Evolutionary conservation across 2,329 filamentous ascomycete genomes (phyloP), one percentile per base, ranked within the genome.

Genomic region (Pseudocercospora vitis): DNA sequence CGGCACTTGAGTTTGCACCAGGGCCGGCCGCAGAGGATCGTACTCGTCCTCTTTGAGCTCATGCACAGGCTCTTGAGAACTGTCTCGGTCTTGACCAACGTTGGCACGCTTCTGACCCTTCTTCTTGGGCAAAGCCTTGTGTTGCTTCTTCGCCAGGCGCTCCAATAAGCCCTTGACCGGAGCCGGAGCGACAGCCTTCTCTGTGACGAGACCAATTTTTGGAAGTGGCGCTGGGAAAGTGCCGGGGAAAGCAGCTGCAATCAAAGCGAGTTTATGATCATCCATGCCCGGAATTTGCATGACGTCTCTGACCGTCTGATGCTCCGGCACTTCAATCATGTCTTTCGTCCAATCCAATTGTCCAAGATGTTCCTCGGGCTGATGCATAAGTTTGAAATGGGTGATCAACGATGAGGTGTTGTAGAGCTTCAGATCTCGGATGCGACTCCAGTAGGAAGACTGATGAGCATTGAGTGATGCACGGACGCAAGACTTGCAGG

Each of bases 301-400:
- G 19, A 84, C 68, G 19, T 74, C 73, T 18, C 69, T 70, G 35
- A 84, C 74, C 50, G 76, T 69, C 16, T 74, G 70, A 24, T 73
- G 70, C 57, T 80, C 77, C 1, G 83, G 83, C 37, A 85, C 70
- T 58, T 81, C 76, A 48, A 86, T 77, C 81, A 86, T 84, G 53
- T 84, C 77, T 52, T 74, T 74, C 55, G 78, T 79, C 83, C 83
- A 86, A 62, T 85, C 78, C 24, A 73, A 57, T 12, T 63, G 63
- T 8, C 66, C 61, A n/a, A 63, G 35, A 58, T 65, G 56, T 45
- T 71, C 61, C 9, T 66, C 46, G 55, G 67, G 55, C 56, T 72
- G 62, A 66, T 83, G 79, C 52, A 84, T 83, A 59, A 85, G 79
- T 52, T 78, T 80, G 56, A 81, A 79, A 52, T 88, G 78, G 48